Base-by-base conservation (phyloP, 352 stramenopile species). In the Pythium inflatum region DNA sequence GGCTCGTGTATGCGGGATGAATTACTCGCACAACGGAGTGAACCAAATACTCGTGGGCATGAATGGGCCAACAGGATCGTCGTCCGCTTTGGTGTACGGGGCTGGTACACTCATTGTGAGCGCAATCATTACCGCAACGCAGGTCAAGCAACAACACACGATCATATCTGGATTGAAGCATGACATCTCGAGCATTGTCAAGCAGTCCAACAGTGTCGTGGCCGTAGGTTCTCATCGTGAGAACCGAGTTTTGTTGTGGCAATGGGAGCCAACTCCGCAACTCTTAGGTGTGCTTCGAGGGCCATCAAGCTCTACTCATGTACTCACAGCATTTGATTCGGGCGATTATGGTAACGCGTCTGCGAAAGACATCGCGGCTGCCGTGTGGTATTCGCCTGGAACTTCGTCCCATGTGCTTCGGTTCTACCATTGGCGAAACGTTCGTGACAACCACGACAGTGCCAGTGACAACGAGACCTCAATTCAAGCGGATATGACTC, bases 131-230 rank as follows among this genome's bases (percentile, higher is more conserved):
- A 67, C 78, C 13, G 25, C 66, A 7, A 68, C 66, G 25, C 56
- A 73, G 57, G 33, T 77, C 31, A 70, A 78, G 41, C 45, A 60
- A 8, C 71, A 88, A 36, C 71, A 72, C 13, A 63, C 77, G n/a
- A 46, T 80, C 8, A 40, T 77, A 5, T 88, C 82, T 3, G 75
- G 82, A 5, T 73, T 91, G 33, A 36, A 69, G 5, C 54, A 87
- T 46, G 70, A 81, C 0, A 65, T 91, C 3, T 82, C 79, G 0
- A 87, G 78, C 27, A 57, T 91, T 34, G 80, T 82, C 8, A 85
- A 81, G 25, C 82, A 90, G 16, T 67, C 75, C 5, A 82, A 74
- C 9, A 74, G 79, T 30, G 49, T 71, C 1, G 18, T 76, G 1
- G 69, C 66, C 0, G 60, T 76, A 25, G 50, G 56, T 27, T 67